These are phyloP conservation scores for Lipomyces starkeyi DNA, from an alignment of 805 yeast species.

Conservation along the genomic window DNA sequence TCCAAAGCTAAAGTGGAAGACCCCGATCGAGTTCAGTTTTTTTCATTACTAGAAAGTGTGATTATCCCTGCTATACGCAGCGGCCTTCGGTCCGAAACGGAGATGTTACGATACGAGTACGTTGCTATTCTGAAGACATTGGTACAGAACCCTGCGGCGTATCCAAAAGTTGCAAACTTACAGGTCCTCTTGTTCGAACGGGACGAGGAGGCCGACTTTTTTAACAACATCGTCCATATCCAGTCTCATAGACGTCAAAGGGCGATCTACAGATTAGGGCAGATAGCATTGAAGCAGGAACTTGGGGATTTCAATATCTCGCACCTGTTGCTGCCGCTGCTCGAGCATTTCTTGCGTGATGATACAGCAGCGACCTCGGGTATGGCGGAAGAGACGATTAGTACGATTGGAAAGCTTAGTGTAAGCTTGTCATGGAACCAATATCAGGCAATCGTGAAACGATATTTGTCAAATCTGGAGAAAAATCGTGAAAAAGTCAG, in stretches of 20 bases:
- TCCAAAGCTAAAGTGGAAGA: slow-evolving; percentile 48
- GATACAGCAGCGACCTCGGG: slow-evolving; percentile 46
- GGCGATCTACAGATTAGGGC: slow-evolving; percentile 72
- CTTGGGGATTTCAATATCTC: slow-evolving; percentile 67
- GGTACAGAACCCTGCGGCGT: slow-evolving; percentile 53
- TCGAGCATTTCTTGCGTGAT: slow-evolving; percentile 71
- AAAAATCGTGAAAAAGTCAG: slow-evolving; percentile 46
- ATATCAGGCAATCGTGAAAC: slow-evolving; percentile 71
- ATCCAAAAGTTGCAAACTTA: slow-evolving; percentile 68
- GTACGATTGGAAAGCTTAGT: slow-evolving; percentile 64
- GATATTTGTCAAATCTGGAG: slow-evolving; percentile 62
- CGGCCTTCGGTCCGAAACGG: slow-evolving; percentile 68
- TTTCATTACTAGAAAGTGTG: slow-evolving; percentile 52
- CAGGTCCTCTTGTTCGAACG: slow-evolving; percentile 62
- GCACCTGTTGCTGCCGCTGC: slow-evolving; percentile 81
- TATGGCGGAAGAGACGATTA: slow-evolving; percentile 56
- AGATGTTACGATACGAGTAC: slow-evolving; percentile 73
- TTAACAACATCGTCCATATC: slow-evolving; percentile 76
- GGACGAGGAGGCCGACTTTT: slow-evolving; percentile 85
- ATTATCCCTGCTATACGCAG: slow-evolving; percentile 68
- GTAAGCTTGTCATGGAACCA: slow-evolving; percentile 75
- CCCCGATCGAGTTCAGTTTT: slow-evolving; percentile 47
- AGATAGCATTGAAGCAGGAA: slow-evolving; percentile 48
- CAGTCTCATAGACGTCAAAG: slow-evolving; percentile 86
- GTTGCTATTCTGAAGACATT: slow-evolving; percentile 68